These are phyloP conservation scores for Albugo laibachii DNA, from an alignment of 352 stramenopile species.

Conservation along the genomic window DNA sequence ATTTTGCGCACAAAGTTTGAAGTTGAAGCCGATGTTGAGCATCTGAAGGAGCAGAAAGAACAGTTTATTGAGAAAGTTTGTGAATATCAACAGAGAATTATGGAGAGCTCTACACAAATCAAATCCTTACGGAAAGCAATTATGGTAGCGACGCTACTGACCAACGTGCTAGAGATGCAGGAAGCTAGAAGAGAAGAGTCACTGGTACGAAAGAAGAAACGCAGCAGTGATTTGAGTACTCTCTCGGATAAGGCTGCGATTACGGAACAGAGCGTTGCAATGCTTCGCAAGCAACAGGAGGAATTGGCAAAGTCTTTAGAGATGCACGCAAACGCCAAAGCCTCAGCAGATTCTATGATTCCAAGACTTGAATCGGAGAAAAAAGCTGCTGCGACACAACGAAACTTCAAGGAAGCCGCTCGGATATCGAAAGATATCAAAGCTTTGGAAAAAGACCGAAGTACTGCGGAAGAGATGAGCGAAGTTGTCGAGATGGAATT, in stretches of 20 bases:
- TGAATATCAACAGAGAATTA: slow-evolving; percentile 25
- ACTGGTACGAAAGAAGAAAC: slow-evolving; percentile 49
- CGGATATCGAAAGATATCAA: slow-evolving; percentile 78
- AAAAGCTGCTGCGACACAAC: slow-evolving; percentile 42
- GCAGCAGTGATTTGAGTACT: slow-evolving; percentile 35
- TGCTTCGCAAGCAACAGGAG: slow-evolving; percentile 51
- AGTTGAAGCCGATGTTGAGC: slow-evolving; percentile 41
- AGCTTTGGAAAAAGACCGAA: slow-evolving; percentile 62
- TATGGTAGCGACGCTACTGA: slow-evolving; percentile 33
- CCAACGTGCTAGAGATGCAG: slow-evolving; percentile 46
- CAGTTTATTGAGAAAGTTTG: slow-evolving; percentile 32
- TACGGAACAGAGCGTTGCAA: slow-evolving; percentile 52
- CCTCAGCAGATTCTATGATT: slow-evolving; percentile 60
- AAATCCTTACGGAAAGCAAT: slow-evolving; percentile 41
- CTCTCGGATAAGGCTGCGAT: slow-evolving; percentile 45
- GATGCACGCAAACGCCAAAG: slow-evolving; percentile 62
- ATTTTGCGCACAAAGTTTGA: slow-evolving; percentile 55
- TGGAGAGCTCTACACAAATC: slow-evolving; percentile 39
- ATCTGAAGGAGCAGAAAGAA: slow-evolving; percentile 30
- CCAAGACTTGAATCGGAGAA: slow-evolving; percentile 63
- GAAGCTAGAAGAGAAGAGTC: slow-evolving; percentile 44
- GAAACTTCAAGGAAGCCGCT: slow-evolving; percentile 77
- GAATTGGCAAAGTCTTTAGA: slow-evolving; percentile 53
- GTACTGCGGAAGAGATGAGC: slow-evolving; percentile 59
- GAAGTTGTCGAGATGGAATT: slow-evolving; percentile 71